phyloP scores from a whole-genome alignment of 805 yeast genomes.

The Yarrowia phangngaensis region DNA sequence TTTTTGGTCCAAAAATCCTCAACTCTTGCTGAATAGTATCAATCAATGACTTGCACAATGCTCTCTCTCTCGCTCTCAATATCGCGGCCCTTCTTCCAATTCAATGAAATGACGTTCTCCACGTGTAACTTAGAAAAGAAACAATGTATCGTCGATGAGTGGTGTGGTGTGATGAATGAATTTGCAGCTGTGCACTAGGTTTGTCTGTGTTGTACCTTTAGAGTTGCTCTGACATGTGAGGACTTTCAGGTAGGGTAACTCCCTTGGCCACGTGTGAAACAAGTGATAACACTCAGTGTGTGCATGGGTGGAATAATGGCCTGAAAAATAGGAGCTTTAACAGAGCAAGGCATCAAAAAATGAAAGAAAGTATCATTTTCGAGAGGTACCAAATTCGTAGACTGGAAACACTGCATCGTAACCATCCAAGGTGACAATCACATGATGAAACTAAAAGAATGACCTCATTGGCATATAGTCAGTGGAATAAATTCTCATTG shows the following conservation, averaged over 20 bases:
- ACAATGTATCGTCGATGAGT: slow-evolving; percentile 9
- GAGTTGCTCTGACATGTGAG: slow-evolving; percentile 19
- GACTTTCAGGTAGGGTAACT: slow-evolving; percentile 26
- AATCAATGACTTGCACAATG: slow-evolving; percentile 21
- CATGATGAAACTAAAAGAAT: too few species aligned
- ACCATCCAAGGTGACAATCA: too few species aligned
- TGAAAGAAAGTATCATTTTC: too few species aligned
- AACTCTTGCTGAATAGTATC: slow-evolving; percentile 14
- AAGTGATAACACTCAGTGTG: background rate
- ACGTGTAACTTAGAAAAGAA: slow-evolving; percentile 23
- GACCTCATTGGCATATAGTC: too few species aligned
- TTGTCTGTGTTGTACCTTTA: slow-evolving; percentile 24
- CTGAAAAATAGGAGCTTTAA: background rate
- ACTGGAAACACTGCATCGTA: too few species aligned
- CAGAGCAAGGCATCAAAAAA: background rate
- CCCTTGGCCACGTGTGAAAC: slow-evolving; percentile 20
- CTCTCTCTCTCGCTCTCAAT: slow-evolving; percentile 26
- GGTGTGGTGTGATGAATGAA: slow-evolving; percentile 25
- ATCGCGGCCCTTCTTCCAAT: slow-evolving; percentile 27
- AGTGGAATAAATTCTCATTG: too few species aligned
- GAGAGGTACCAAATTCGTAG: too few species aligned
- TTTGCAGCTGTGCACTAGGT: slow-evolving; percentile 25
- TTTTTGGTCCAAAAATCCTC: slow-evolving; percentile 10
- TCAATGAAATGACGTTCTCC: slow-evolving; percentile 22
- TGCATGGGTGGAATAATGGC: background rate